Conservation (phyloP, 2,329 filamentous ascomycete genomes). For the Ascocoryne sarcoides region DNA sequence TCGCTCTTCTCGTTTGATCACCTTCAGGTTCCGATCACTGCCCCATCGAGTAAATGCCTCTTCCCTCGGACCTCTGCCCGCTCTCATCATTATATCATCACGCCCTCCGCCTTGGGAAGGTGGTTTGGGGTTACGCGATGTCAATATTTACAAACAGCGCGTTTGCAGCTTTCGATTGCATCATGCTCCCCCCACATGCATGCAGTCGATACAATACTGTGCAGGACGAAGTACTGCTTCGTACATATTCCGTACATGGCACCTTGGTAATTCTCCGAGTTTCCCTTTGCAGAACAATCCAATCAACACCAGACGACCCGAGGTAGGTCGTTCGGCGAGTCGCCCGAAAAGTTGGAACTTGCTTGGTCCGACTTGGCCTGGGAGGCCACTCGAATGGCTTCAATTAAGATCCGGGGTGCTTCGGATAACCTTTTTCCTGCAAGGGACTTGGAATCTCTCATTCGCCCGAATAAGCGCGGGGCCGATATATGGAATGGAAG, state of each 20-base stretch:
- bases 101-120: background rate
- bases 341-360: background rate
- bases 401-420: conserved; percentile 1
- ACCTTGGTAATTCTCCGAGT: background rate
- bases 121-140: conserved; percentile 17
- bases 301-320: background rate
- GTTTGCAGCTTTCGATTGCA: conserved; percentile 6
- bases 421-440: background rate
- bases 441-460: background rate
- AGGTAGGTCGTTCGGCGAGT: conserved; percentile 1
- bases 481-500: background rate
- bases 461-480: background rate
- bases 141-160: conserved; percentile 23
- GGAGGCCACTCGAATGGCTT: too few species aligned
- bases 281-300: conserved; percentile 2
- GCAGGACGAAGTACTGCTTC: too few species aligned
- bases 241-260: too few species aligned
- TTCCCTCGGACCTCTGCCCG: background rate
- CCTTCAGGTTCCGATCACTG: background rate
- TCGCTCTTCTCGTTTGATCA: background rate
- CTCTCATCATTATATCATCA: background rate
- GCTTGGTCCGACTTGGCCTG: too few species aligned
- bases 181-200: conserved; percentile 5
- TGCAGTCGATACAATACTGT: too few species aligned
- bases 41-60: background rate